These are phyloP conservation scores for Dryas octopetala DNA, from an alignment of 306 rosid genomes.

Conservation along the genomic window DNA sequence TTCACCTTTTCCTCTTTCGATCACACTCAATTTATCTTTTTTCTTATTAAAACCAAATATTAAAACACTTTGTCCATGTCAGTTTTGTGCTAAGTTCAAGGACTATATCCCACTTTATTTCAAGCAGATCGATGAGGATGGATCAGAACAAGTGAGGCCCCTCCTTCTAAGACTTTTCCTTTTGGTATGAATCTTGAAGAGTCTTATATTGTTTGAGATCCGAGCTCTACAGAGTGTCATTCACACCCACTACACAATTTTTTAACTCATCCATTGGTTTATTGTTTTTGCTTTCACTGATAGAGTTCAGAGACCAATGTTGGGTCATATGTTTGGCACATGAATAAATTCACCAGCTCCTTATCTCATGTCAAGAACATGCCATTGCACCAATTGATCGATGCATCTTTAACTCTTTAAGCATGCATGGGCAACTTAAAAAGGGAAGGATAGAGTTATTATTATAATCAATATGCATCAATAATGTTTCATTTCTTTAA, in stretches of 20 bases:
- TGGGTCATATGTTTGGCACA: constrained; percentile 4
- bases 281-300: constrained; percentile 26
- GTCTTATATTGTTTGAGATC: constrained; percentile 70
- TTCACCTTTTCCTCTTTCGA: constrained; percentile 40
- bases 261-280: constrained; percentile 37
- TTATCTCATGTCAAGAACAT: no score
- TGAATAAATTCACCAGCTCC: constrained; percentile 6
- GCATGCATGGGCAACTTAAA: not conserved
- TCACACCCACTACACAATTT: constrained; percentile 26
- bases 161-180: constrained; percentile 36
- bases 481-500: no score
- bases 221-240: constrained; percentile 66
- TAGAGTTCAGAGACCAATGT: constrained; percentile 25
- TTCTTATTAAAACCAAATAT: constrained; percentile 5
- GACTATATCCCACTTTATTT: constrained; percentile 39
- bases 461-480: not conserved
- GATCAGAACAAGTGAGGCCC: constrained; percentile 33
- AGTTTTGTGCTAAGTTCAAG: constrained; percentile 56
- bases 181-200: constrained; percentile 42
- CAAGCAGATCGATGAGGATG: constrained; percentile 8
- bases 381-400: not conserved
- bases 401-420: not conserved
- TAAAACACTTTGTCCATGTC: constrained; percentile 50
- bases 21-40: constrained; percentile 19
- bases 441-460: not conserved